Evolutionary conservation across 2,329 filamentous ascomycete genomes (phyloP).

Genomic region (Trichophyton simii): DNA sequence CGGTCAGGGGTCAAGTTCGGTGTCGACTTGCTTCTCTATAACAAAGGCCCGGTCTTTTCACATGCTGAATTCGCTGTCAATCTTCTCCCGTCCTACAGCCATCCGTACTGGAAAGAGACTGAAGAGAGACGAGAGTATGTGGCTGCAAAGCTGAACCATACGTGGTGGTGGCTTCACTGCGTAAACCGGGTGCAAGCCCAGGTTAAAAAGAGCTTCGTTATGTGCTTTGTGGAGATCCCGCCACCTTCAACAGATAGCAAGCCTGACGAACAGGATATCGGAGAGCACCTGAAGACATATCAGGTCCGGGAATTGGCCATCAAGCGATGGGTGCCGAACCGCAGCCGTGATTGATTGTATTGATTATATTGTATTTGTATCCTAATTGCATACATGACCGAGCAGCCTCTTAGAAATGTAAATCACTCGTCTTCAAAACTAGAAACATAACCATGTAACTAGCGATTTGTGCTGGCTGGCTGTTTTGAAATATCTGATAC

Average conservation of each 20-base stretch:
- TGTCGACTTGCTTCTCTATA: conserved; percentile 88
- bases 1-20: conserved; percentile 89
- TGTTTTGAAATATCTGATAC: no score
- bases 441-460: no score
- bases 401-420: no score
- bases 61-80: conserved; percentile 88
- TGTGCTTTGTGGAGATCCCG: conserved; percentile 87
- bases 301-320: conserved; percentile 68
- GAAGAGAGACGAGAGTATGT: conserved; percentile 39
- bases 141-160: conserved; percentile 33
- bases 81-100: conserved; percentile 67
- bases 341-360: conserved; percentile 49
- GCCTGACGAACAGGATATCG: conserved; percentile 38
- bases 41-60: conserved; percentile 81
- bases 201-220: conserved; percentile 76
- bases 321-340: conserved; percentile 72
- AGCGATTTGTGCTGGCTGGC: no score
- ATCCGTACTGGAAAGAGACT: conserved; percentile 54
- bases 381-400: not conserved
- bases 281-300: conserved; percentile 54
- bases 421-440: no score
- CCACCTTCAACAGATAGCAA: conserved; percentile 38
- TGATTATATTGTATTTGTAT: not conserved
- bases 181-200: conserved; percentile 81
- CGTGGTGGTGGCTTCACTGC: conserved; percentile 56